These are phyloP conservation scores for Aspergillus olivimuriae DNA, from an alignment of 495 filamentous ascomycete genomes.

Conservation along the genomic window DNA sequence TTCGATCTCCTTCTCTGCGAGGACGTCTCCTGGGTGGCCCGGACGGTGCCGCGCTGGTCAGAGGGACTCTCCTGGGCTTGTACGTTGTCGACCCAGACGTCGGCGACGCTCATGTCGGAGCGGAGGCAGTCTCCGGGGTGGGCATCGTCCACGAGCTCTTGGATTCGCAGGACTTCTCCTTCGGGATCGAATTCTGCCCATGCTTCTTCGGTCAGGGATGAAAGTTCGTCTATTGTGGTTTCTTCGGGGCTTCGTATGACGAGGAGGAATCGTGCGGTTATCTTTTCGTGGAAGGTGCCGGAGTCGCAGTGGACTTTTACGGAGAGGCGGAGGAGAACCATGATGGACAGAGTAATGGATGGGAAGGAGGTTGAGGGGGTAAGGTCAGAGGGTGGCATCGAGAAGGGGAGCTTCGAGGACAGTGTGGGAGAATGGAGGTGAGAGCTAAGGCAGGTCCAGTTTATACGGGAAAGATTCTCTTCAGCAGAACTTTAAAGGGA, in stretches of 20 bases:
- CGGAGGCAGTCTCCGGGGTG: conserved; percentile 27
- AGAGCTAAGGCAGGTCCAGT: too few species aligned
- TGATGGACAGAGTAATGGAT: conserved; percentile 1
- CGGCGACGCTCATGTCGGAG: conserved; percentile 28
- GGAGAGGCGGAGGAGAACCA: conserved; percentile 33
- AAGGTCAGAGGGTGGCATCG: too few species aligned
- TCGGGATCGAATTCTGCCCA: conserved; percentile 30
- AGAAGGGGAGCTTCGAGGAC: too few species aligned
- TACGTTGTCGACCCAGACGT: conserved; percentile 34
- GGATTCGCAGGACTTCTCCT: conserved; percentile 29
- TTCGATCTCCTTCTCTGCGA: too few species aligned
- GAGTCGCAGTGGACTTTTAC: conserved; percentile 23
- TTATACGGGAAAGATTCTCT: too few species aligned
- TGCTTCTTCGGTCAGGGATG: conserved; percentile 27
- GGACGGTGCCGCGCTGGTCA: conserved; percentile 31
- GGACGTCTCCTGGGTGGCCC: conserved; percentile 27
- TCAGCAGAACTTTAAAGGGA: too few species aligned
- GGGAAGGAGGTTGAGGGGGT: too few species aligned
- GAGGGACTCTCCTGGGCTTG: conserved; percentile 25
- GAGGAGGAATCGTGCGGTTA: conserved; percentile 26
- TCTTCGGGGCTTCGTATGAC: conserved; percentile 26
- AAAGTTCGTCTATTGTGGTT: conserved; percentile 23
- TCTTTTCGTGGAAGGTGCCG: conserved; percentile 2
- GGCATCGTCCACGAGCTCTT: conserved; percentile 32
- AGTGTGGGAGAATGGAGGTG: too few species aligned